Evolutionary conservation across 2,329 filamentous ascomycete species (phyloP), one percentile per base, ranked within the genome.

Genomic region (Colletotrichum tropicale): DNA sequence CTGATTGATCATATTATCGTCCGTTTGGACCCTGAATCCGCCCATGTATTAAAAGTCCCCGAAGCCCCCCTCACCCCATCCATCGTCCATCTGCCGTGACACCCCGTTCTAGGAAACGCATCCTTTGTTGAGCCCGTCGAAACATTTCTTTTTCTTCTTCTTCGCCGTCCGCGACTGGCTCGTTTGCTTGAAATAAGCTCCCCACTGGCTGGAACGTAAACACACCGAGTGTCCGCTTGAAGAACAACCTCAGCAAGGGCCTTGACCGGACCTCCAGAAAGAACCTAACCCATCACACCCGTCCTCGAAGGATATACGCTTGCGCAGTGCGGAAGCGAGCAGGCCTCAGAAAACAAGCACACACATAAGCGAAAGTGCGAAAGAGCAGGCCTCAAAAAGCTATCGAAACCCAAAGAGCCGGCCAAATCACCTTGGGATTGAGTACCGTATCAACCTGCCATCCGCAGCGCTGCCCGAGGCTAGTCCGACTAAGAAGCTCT

Each of bases 341-440:
- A 69, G 56, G 34, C 66, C 55, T 61, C 66, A 61, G 55, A 24
- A 58, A 52, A 52, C 43, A n/a, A 52, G n/a, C 43, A 52, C 43
- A 52, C n/a, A 24, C 43, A 34, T 36, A 26, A 55, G 18, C 26
- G 21, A 43, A 32, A 60, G 18, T 21, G 18, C n/a, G 10, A 48
- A 48, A 48, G 70, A 75, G 73, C 73, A 75, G 70, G 73, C 73
- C 70, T 75, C 73, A 60, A 32, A 64, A 67, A 8, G n/a, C 66
- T 30, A 48, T 70, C 67, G 36, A 62, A 62, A 34, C 67, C 24
- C 52, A 62, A 55, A 66, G 36, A 61, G 32, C 30, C 24, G 28
- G 60, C n/a, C 24, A 30, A 13, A 55, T 64, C 43, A 64, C 70
- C 65, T 43, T 5, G 32, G 24, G 26, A 75, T 67, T 72, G 58